Conservation (phyloP, 257 asterid species). For the Cynanchum wilfordii region DNA sequence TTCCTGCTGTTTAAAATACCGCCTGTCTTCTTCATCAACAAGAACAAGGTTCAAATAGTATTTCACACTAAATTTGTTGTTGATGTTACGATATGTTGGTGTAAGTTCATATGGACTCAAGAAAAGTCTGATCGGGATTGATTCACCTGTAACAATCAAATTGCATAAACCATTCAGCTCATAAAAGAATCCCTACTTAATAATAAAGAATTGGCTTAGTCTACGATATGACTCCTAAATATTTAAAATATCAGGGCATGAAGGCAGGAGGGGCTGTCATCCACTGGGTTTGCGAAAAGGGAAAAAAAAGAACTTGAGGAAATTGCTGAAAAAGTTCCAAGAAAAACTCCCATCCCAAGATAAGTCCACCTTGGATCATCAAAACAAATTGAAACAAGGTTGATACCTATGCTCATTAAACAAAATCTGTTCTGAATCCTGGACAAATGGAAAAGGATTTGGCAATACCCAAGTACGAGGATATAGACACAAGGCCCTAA, state of each 20-base stretch:
- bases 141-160: slow-evolving; percentile 64
- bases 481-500: neutral
- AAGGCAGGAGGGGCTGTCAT: neutral
- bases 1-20: slow-evolving; percentile 96
- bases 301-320: neutral
- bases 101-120: slow-evolving; percentile 96
- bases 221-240: neutral
- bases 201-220: neutral
- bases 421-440: neutral
- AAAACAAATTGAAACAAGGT: neutral
- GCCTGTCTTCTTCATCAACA: slow-evolving; percentile 95
- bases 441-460: neutral
- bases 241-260: neutral
- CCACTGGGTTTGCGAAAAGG: neutral
- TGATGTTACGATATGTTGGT: slow-evolving; percentile 80
- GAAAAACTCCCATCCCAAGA: neutral
- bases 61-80: slow-evolving; percentile 94
- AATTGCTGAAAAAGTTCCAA: neutral
- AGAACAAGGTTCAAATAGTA: slow-evolving; percentile 95
- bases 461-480: neutral
- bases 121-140: slow-evolving; percentile 89
- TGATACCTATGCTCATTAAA: neutral
- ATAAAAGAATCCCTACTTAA: neutral
- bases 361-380: neutral
- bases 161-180: slow-evolving; percentile 8